These are phyloP conservation scores for Aspergillus fumigatus DNA, from an alignment of 2,329 filamentous ascomycete species.

Conservation along the genomic window DNA sequence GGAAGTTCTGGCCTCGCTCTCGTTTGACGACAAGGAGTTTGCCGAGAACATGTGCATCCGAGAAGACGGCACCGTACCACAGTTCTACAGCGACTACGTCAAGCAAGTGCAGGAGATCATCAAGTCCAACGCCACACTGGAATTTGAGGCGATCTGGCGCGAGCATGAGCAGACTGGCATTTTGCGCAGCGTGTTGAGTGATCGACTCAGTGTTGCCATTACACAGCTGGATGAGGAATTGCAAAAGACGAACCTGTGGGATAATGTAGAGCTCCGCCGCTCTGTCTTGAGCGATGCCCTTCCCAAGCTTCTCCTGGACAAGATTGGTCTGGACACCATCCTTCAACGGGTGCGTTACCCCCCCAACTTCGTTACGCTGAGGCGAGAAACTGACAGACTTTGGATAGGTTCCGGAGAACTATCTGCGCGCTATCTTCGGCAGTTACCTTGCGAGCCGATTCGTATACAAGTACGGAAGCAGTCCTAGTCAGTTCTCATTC, in stretches of 20 bases:
- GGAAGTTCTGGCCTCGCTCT: constrained; percentile 89
- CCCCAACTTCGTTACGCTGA: background rate
- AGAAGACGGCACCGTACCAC: constrained; percentile 71
- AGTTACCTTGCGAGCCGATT: constrained; percentile 93
- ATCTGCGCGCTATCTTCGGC: constrained; percentile 91
- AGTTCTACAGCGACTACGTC: constrained; percentile 92
- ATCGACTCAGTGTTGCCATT: constrained; percentile 85
- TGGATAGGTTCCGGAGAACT: constrained; percentile 73
- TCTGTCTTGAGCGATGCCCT: constrained; percentile 80
- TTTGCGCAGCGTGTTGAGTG: constrained; percentile 79
- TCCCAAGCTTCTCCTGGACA: constrained; percentile 74
- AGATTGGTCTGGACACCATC: constrained; percentile 88
- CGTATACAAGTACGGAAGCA: constrained; percentile 91
- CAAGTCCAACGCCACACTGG: constrained; percentile 81
- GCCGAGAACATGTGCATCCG: constrained; percentile 87
- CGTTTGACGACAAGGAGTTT: constrained; percentile 87
- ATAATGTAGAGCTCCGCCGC: constrained; percentile 70
- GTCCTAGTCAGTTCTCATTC: constrained; percentile 93
- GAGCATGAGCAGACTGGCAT: constrained; percentile 80
- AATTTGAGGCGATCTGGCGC: constrained; percentile 98
- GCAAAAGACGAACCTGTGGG: constrained; percentile 88
- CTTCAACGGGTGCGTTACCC: constrained; percentile 62
- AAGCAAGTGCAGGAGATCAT: constrained; percentile 87
- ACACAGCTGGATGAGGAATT: constrained; percentile 96
- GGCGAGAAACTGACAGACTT: constrained; percentile 16